phyloP scores from a whole-genome alignment of 306 rosid genomes.

The Ceratonia siliqua region DNA sequence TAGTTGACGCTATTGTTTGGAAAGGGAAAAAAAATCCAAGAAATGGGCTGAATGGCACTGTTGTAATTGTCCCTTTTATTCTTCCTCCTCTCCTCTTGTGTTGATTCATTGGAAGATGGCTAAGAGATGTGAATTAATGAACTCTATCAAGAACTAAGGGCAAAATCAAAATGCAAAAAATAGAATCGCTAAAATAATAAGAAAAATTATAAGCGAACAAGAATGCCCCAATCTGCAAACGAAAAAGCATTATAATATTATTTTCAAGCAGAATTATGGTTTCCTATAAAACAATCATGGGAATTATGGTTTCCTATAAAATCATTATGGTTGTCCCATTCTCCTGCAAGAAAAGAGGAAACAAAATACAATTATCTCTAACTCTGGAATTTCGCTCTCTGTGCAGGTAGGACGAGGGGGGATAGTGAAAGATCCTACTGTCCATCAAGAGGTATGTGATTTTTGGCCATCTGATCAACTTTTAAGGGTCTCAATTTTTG shows the following conservation, averaged over 20 bases:
- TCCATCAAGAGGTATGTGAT: slow-evolving; percentile 55
- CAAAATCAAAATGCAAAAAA: background rate
- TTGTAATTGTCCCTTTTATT: background rate
- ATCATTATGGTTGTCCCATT: slow-evolving; percentile 17
- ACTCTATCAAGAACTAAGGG: background rate
- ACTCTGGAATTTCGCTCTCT: slow-evolving; percentile 13
- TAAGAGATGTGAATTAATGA: background rate
- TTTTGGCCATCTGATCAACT: slow-evolving; percentile 9
- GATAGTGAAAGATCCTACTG: slow-evolving; percentile 55
- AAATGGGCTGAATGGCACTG: background rate
- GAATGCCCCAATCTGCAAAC: background rate
- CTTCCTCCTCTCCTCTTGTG: background rate
- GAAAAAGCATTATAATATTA: background rate
- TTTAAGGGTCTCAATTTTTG: background rate
- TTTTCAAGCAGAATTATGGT: background rate
- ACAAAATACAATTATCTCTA: background rate
- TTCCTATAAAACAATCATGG: slow-evolving; percentile 22
- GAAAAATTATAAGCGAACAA: background rate
- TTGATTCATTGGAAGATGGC: slow-evolving; percentile 14
- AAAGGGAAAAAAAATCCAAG: background rate
- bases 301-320: background rate
- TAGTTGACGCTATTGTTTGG: background rate
- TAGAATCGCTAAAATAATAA: background rate
- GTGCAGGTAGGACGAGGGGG: slow-evolving; percentile 59
- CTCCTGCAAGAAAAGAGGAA: slow-evolving; percentile 21